Evolutionary conservation across 345 rosid genomes (phyloP).

Genomic region (Ailanthus altissimus): DNA sequence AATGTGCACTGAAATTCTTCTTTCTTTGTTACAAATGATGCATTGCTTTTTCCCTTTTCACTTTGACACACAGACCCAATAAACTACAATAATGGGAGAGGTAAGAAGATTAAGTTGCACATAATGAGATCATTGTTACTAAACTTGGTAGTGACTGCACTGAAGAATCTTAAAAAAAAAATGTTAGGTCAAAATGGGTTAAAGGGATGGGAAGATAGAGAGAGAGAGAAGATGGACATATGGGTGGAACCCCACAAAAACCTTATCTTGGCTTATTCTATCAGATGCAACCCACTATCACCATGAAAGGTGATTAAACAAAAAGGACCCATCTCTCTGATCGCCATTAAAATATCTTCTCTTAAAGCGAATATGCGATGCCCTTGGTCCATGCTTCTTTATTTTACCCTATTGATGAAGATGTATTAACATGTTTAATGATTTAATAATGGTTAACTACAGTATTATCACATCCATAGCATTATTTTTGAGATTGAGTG

Average conservation of each 20-base stretch:
- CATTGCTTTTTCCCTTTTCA: too few species aligned
- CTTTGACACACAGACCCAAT: too few species aligned
- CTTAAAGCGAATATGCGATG: neutral
- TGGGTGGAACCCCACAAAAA: conserved; percentile 41
- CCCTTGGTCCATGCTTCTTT: neutral
- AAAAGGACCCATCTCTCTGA: neutral
- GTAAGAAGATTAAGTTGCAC: neutral
- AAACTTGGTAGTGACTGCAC: neutral
- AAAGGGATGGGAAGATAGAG: neutral
- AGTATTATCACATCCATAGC: too few species aligned
- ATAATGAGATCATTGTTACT: neutral
- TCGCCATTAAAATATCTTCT: neutral
- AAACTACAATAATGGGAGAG: neutral
- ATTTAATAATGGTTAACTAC: too few species aligned
- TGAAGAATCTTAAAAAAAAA: neutral
- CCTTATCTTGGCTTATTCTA: conserved; percentile 52
- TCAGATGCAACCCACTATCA: conserved; percentile 26
- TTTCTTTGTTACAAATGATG: too few species aligned
- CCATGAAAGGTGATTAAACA: conserved; percentile 35
- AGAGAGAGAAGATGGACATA: neutral
- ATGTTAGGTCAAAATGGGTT: conserved; percentile 19
- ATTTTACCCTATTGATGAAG: neutral
- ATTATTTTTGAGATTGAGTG: too few species aligned
- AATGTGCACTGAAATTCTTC: too few species aligned
- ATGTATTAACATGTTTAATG: too few species aligned